Base-by-base conservation (phyloP, 768 basidiomycete genomes). In the Exidia glandulosa region DNA sequence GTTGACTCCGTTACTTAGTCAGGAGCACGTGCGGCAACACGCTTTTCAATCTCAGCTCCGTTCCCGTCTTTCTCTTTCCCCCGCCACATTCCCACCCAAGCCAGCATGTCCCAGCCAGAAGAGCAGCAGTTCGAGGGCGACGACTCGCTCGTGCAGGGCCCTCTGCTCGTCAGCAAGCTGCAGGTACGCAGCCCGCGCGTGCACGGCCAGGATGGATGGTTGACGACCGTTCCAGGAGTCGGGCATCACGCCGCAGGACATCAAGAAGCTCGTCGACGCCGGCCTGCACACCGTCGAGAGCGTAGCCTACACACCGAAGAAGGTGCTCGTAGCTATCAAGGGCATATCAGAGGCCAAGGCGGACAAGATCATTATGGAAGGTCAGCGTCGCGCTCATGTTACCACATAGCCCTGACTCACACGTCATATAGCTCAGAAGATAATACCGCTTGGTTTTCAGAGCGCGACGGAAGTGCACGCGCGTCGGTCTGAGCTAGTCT, bases 391-490 rank as follows among this genome's bases (percentile, higher is more conserved):
- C 3, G 52, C 25, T 34, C 31, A 3, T n/a, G 30, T 23, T 27
- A 12, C 32, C 12, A 25, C 31, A 32, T 30, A 33, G 7, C 10
- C n/a, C n/a, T 13, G n/a, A 12, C 10, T 61, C 3, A 23, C 58
- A n/a, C 57, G 31, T 4, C 36, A 12, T 41, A 10, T 65, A 97
- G 95, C 94, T 2, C 86, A 87, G 69, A 98, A 97, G 76, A 90
- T 97, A 66, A 87, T 99, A 31, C 96, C 95, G 6, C 83, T 98
- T 62, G 96, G 96, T 3, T 99, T 99, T 71, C 93, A 94, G 64
- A 98, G 95, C 60, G 96, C 96, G 19, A 98, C 96, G 14, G 96
- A 97, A 69, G 89, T 97, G 6, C 96, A 99, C 70, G 88, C 93
- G 25, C 85, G 94, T 59, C 81, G 96, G 48, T 89, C 94, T 19